Evolutionary conservation across 306 rosid genomes (phyloP).

Genomic region (Ammopiptanthus mongolicus): DNA sequence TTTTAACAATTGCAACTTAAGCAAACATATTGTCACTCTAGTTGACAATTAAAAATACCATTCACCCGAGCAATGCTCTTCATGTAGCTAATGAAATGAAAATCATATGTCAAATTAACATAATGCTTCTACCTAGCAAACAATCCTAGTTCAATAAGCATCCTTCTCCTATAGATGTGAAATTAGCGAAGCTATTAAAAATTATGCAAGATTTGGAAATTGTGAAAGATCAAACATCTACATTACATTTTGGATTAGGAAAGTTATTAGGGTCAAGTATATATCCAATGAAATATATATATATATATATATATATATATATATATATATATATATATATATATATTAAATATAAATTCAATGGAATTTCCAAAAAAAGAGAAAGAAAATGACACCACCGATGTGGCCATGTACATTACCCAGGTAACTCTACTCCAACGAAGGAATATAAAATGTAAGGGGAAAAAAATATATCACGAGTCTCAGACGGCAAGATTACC

Average conservation of each 20-base stretch:
- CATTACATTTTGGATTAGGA: background rate
- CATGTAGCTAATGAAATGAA: background rate
- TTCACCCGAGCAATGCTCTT: background rate
- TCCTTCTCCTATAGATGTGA: background rate
- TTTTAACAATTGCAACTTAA: background rate
- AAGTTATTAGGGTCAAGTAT: background rate
- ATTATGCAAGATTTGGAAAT: background rate
- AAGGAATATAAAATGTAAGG: constrained; percentile 4
- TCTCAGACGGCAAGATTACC: background rate
- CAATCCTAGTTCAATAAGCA: background rate
- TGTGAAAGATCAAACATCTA: background rate
- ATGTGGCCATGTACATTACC: constrained; percentile 61
- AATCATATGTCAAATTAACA: constrained; percentile 1
- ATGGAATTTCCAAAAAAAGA: constrained; percentile 34
- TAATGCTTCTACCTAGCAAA: background rate
- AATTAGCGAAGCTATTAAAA: background rate
- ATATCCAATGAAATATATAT: constrained; percentile 53
- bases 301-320: too few relatives aligned
- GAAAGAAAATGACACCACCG: constrained; percentile 32
- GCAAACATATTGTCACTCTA: background rate
- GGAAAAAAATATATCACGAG: background rate
- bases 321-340: too few relatives aligned
- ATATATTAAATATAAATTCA: constrained; percentile 31
- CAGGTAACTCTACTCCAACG: constrained; percentile 21
- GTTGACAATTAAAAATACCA: background rate